These are phyloP conservation scores for Acanthamoeba castellanii DNA, from an alignment of 208 protist species.

Conservation along the genomic window DNA sequence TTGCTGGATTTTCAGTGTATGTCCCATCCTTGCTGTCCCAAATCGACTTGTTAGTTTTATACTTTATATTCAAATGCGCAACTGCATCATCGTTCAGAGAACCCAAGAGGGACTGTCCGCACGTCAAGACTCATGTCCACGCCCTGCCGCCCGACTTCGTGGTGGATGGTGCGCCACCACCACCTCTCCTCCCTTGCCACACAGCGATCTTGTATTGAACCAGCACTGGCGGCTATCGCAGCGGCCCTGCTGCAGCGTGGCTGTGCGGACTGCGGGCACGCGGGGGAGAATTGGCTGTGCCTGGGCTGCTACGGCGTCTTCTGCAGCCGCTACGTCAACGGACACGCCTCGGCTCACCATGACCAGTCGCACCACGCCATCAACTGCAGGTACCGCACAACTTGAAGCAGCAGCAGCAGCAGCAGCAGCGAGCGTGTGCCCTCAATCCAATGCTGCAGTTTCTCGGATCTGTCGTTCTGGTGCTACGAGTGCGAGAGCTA, in stretches of 20 bases:
- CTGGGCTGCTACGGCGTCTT: constrained; percentile 73
- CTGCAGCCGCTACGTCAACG: constrained; percentile 83
- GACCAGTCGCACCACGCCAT: constrained; percentile 56
- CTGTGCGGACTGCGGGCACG: constrained; percentile 77
- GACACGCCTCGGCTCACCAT: constrained; percentile 79
- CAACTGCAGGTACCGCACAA: not conserved
- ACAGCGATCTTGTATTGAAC: no score
- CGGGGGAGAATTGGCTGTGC: constrained; percentile 85
- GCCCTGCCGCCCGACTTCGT: not conserved
- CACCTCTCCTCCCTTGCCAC: no score
- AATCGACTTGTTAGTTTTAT: no score
- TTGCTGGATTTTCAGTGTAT: constrained; percentile 35
- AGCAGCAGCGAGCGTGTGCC: no score
- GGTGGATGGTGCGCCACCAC: not conserved
- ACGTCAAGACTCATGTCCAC: constrained; percentile 7
- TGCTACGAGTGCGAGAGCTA: constrained; percentile 85
- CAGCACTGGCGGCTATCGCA: not conserved
- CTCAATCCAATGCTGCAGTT: constrained; percentile 10
- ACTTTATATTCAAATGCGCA: not conserved
- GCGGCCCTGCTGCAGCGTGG: not conserved
- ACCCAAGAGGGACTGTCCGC: constrained; percentile 51
- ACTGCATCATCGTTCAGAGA: not conserved
- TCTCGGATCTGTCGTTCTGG: constrained; percentile 83
- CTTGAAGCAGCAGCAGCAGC: no score
- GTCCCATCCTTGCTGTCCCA: not conserved